phyloP scores from a whole-genome alignment of 2,329 filamentous ascomycete species.

The Cladosporium austrohemisphaericum region DNA sequence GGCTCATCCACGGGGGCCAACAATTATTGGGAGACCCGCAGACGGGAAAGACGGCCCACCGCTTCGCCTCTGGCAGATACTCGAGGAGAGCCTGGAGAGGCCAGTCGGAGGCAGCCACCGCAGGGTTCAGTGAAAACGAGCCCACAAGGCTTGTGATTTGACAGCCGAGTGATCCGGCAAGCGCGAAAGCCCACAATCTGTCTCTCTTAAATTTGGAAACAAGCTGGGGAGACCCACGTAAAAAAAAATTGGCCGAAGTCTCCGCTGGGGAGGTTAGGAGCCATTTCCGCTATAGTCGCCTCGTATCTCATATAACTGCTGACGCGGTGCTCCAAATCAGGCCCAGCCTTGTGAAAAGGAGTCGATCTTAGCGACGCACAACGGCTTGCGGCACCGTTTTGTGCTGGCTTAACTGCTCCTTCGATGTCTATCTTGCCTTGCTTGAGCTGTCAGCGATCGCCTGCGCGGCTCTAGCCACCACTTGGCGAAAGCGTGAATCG shows the following conservation, averaged over 20 bases:
- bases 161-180: background rate
- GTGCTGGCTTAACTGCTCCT: background rate
- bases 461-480: background rate
- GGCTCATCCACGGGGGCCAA: too few relatives aligned
- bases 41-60: too few relatives aligned
- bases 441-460: background rate
- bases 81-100: background rate
- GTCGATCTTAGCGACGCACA: background rate
- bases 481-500: conserved; percentile 3
- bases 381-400: background rate
- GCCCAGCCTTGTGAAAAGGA: background rate
- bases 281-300: background rate
- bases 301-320: conserved; percentile 3
- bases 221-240: too few relatives aligned
- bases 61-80: too few relatives aligned
- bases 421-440: background rate
- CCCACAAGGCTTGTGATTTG: background rate
- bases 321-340: conserved; percentile 3
- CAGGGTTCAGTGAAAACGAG: background rate
- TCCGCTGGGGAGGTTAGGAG: too few relatives aligned
- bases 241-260: background rate
- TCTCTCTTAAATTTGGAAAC: conserved; percentile 1
- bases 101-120: background rate
- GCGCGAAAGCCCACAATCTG: background rate
- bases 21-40: too few relatives aligned